Percentiles rank a stretch among this genome's conserved stretches.
phyloP scores from a whole-genome alignment of 2,329 filamentous ascomycete species.

The Pseudocercospora eumusae region DNA sequence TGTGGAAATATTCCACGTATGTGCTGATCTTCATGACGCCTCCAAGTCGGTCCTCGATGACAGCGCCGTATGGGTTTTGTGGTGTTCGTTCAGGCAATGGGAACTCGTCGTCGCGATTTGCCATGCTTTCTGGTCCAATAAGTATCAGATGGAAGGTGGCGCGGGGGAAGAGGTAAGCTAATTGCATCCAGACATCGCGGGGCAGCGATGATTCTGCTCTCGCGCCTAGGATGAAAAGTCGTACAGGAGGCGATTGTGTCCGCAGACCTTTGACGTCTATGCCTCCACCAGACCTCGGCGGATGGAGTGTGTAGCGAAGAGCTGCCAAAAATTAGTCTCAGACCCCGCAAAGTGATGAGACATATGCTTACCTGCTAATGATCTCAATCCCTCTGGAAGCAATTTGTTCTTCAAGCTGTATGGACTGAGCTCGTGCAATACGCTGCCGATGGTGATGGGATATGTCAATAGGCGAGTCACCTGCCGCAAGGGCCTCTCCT shows the following conservation, averaged over 20 bases:
- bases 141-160: conserved; percentile 89
- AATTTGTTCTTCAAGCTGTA: conserved; percentile 80
- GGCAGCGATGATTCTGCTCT: conserved; percentile 97
- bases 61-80: conserved; percentile 86
- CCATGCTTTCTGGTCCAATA: conserved; percentile 94
- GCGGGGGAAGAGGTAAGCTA: conserved; percentile 92
- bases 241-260: conserved; percentile 81
- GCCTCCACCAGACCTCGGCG: conserved; percentile 75
- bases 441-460: conserved; percentile 84
- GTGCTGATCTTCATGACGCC: conserved; percentile 94
- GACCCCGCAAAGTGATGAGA: not conserved
- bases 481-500: conserved; percentile 87
- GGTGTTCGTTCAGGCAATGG: conserved; percentile 84
- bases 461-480: conserved; percentile 92
- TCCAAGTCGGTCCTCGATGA: conserved; percentile 87
- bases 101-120: conserved; percentile 88
- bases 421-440: conserved; percentile 91
- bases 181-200: conserved; percentile 88
- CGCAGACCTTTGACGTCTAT: conserved; percentile 75
- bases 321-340: conserved; percentile 54
- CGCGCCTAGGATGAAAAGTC: conserved; percentile 89
- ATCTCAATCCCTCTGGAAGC: conserved; percentile 87
- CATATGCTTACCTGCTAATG: conserved; percentile 73
- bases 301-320: conserved; percentile 89
- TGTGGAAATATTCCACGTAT: conserved; percentile 98